phyloP scores from a whole-genome alignment of 2,329 filamentous ascomycete species.

The Clonostachys solani region DNA sequence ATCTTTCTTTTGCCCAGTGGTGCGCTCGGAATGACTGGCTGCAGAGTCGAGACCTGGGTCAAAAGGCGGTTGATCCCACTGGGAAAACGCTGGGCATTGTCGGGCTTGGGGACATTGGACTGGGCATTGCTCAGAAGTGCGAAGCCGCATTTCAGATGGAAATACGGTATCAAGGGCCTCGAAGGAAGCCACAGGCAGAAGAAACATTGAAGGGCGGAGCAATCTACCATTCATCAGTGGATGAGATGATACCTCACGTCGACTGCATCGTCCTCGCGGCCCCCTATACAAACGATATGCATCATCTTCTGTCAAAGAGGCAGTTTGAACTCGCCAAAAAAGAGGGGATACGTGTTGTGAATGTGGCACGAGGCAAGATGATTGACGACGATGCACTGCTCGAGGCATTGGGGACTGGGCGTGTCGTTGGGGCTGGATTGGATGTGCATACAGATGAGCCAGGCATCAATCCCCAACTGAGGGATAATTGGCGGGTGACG shows the following conservation, averaged over 20 bases:
- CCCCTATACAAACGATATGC: slow-evolving; percentile 9
- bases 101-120: slow-evolving; percentile 35
- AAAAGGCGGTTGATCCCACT: slow-evolving; percentile 29
- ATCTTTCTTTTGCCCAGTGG: slow-evolving; percentile 31
- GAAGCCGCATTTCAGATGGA: slow-evolving; percentile 29
- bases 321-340: slow-evolving; percentile 6
- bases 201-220: slow-evolving; percentile 23
- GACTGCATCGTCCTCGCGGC: slow-evolving; percentile 27
- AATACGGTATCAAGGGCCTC: slow-evolving; percentile 33
- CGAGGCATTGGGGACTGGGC: slow-evolving; percentile 7
- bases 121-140: slow-evolving; percentile 3
- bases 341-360: slow-evolving; percentile 9
- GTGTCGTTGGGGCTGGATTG: slow-evolving; percentile 6
- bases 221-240: slow-evolving; percentile 24
- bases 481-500: slow-evolving; percentile 8
- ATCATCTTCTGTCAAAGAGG: slow-evolving; percentile 6
- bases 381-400: slow-evolving; percentile 11
- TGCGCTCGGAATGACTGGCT: slow-evolving; percentile 27
- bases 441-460: slow-evolving; percentile 12
- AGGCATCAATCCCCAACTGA: slow-evolving; percentile 6
- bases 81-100: slow-evolving; percentile 37
- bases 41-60: slow-evolving; percentile 12
- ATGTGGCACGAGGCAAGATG: slow-evolving; percentile 11
- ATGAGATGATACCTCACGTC: slow-evolving; percentile 27
- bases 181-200: slow-evolving; percentile 13